phyloP scores from a whole-genome alignment of 1,284 basidiomycete genomes.

The Rhizoctonia solani region DNA sequence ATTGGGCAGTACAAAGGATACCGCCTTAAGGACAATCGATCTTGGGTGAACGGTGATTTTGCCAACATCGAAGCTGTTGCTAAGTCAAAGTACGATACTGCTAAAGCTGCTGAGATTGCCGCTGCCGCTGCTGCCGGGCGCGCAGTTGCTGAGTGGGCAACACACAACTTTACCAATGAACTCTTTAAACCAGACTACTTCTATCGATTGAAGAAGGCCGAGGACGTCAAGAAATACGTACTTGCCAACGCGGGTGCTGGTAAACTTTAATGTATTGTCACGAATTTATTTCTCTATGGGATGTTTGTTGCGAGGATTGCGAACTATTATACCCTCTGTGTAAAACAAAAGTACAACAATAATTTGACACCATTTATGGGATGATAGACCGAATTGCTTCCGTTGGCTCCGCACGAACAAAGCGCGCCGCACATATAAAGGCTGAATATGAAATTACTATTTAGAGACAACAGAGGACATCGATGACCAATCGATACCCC shows the following conservation, averaged over 20 bases:
- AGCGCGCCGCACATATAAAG: not conserved
- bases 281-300: not conserved
- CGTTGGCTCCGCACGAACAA: not conserved
- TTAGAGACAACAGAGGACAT: not conserved
- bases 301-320: too few species aligned
- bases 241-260: conserved; percentile 31
- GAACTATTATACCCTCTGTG: conserved; percentile 6
- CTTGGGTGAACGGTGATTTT: conserved; percentile 28
- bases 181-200: conserved; percentile 20
- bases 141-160: conserved; percentile 32
- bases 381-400: not conserved
- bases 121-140: conserved; percentile 34
- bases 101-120: conserved; percentile 32
- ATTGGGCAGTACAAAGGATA: conserved; percentile 32
- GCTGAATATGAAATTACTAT: conserved; percentile 20
- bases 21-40: conserved; percentile 30
- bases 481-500: conserved; percentile 12
- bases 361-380: conserved; percentile 9
- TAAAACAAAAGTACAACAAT: not conserved
- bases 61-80: conserved; percentile 33
- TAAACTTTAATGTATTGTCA: conserved; percentile 12
- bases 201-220: conserved; percentile 28
- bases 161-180: conserved; percentile 20
- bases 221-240: conserved; percentile 32
- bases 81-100: conserved; percentile 33